Evolutionary conservation across 2,329 filamentous ascomycete genomes (phyloP).

Genomic region (Diplodia corticola): DNA sequence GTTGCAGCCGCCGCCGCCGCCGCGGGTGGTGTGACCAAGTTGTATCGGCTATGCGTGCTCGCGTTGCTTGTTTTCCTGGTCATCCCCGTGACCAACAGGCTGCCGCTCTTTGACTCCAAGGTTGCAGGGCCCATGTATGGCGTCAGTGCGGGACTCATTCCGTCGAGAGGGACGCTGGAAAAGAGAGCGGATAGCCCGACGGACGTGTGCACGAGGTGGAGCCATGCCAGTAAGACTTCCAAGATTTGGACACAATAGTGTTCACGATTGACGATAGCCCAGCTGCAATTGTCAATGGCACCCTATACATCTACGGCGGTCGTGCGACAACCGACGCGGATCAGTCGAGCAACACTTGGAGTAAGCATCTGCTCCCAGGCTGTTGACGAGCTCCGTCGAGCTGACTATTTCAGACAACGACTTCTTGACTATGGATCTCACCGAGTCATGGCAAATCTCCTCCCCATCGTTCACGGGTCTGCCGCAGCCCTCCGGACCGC

Average conservation of each 20-base stretch:
- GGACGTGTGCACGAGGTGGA: slow-evolving; percentile 41
- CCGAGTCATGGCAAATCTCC: slow-evolving; percentile 67
- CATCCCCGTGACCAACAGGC: not conserved
- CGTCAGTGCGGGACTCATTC: not conserved
- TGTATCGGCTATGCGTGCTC: slow-evolving; percentile 3
- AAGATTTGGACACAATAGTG: not conserved
- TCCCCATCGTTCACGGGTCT: slow-evolving; percentile 64
- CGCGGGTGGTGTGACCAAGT: not conserved
- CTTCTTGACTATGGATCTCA: slow-evolving; percentile 71
- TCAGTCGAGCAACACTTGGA: slow-evolving; percentile 68
- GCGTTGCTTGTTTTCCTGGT: slow-evolving; percentile 1
- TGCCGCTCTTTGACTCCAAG: not conserved
- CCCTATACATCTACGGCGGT: slow-evolving; percentile 74
- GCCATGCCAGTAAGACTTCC: slow-evolving; percentile 33
- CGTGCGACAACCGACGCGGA: slow-evolving; percentile 58
- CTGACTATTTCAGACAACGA: slow-evolving; percentile 59
- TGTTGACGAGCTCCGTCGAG: not conserved
- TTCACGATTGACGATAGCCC: not conserved
- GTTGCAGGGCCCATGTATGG: not conserved
- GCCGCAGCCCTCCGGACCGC: slow-evolving; percentile 66
- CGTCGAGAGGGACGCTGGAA: not conserved
- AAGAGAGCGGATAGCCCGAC: slow-evolving; percentile 36
- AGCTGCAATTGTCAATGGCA: slow-evolving; percentile 71
- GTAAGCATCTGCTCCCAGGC: slow-evolving; percentile 46
- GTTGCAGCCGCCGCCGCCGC: not conserved